Evolutionary conservation across 306 rosid genomes (phyloP), one percentile per base, ranked within the genome.

Genomic region (Malus orientalis): DNA sequence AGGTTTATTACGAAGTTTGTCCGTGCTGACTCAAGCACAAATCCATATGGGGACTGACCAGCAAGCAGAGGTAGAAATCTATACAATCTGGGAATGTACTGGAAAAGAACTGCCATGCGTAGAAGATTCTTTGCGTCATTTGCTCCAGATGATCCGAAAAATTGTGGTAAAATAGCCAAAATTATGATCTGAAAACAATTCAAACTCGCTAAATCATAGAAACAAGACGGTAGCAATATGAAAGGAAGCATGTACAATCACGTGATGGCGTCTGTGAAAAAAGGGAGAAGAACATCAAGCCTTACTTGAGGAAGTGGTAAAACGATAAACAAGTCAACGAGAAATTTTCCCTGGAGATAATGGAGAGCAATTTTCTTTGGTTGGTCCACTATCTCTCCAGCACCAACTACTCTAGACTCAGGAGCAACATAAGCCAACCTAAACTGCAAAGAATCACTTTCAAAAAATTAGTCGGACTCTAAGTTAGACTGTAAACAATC

Each of bases 391-490:
- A 88, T 70, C 71, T 89, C 93, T 44, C 96, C 98, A 32, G 98
- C 89, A 85, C 98, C 98, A 78, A 93, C 90, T 55, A 90, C 93
- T 79, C 73, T 81, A 0, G 98, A 79, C 73, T 88, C 98, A 13
- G 91, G 95, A 80, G 95, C 89, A 71, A 93, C 95, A 70, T 82
- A 93, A 44, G 98, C 98, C 85, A 93, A 81, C 87, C 87, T 88
- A 83, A 88, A 93, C 96, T 93, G 93, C 4, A 14, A 71, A 22
- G 20, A 30, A 44, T 0, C 58, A 30, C 32, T 47, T 45, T 69
- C 45, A 3, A 30, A 29, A 29, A 8, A 27, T 51, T 12, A 18
- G 29, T 38, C 20, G 7, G 11, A 8, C 36, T 22, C 55, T 4
- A 47, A 25, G 16, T 8, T 15, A 29, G 44, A 30, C 49, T 57